A percentile compares a stretch with the other conserved stretches of the same genome.
Evolutionary conservation across 2,329 filamentous ascomycete species (phyloP).

Genomic region (Alternaria gaisen): DNA sequence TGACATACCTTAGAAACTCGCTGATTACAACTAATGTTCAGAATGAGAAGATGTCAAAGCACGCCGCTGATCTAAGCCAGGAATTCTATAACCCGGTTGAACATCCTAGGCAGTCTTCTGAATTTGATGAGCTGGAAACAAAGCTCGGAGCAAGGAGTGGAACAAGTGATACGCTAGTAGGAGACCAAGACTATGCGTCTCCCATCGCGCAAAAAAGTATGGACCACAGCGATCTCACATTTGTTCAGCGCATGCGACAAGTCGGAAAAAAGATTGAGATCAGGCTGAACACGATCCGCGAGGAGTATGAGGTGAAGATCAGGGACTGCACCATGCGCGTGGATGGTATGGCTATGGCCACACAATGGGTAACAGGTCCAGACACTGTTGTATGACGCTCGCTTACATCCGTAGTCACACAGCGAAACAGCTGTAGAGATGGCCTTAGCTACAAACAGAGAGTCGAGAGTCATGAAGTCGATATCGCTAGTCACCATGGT

Average conservation of each 20-base stretch:
- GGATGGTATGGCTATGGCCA: slow-evolving; percentile 38
- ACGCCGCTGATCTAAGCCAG: background rate
- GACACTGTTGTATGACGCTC: too few species aligned
- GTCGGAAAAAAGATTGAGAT: background rate
- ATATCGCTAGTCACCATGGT: slow-evolving; percentile 37
- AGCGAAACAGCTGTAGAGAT: slow-evolving; percentile 33
- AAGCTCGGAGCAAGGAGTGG: background rate
- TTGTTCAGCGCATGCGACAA: too few species aligned
- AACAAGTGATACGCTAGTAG: too few species aligned
- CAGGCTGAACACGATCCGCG: slow-evolving; percentile 20
- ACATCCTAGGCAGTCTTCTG: too few species aligned
- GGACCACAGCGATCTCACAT: too few species aligned
- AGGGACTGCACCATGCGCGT: slow-evolving; percentile 33
- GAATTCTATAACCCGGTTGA: too few species aligned
- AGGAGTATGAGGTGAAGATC: slow-evolving; percentile 35
- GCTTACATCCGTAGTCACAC: slow-evolving; percentile 3
- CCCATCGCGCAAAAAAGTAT: too few species aligned
- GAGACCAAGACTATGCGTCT: too few species aligned
- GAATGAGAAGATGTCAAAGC: background rate
- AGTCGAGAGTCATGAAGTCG: slow-evolving; percentile 31
- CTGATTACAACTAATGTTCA: background rate
- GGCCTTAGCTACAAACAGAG: slow-evolving; percentile 24
- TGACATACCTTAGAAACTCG: background rate
- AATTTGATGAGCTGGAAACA: background rate
- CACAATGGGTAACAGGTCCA: slow-evolving; percentile 23